Percentiles rank a stretch among this genome's conserved stretches.
These are phyloP conservation scores for Coemansia sp. DNA, from an alignment of 192 early-diverging fungal genomes.

Conservation along the genomic window DNA sequence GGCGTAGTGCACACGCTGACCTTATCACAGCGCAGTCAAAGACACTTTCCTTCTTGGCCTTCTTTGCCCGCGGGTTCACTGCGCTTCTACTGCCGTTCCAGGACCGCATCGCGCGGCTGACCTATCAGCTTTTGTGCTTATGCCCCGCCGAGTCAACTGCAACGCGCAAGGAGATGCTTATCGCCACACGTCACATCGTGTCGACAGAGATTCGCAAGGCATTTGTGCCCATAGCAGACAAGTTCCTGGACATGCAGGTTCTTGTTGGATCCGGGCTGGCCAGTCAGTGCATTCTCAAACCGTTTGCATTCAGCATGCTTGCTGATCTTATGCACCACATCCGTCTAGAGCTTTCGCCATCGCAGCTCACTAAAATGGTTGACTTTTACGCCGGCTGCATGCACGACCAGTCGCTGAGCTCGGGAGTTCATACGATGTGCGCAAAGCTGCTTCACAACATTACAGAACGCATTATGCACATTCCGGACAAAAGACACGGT, in stretches of 20 bases:
- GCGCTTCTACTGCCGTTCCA: slow-evolving; percentile 68
- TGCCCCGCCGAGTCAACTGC: slow-evolving; percentile 92
- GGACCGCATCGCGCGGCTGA: slow-evolving; percentile 82
- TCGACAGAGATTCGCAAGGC: slow-evolving; percentile 86
- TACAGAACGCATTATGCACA: slow-evolving; percentile 81
- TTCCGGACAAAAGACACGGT: slow-evolving; percentile 62
- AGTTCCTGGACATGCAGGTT: slow-evolving; percentile 90
- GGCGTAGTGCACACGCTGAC: slow-evolving; percentile 62
- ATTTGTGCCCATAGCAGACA: slow-evolving; percentile 92
- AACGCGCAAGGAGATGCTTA: slow-evolving; percentile 93
- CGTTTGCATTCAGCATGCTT: slow-evolving; percentile 91
- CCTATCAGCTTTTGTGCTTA: slow-evolving; percentile 83
- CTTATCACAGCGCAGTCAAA: slow-evolving; percentile 97
- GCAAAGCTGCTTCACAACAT: slow-evolving; percentile 89
- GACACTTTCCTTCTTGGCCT: slow-evolving; percentile 97
- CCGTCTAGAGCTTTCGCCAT: slow-evolving; percentile 75
- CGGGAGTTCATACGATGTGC: slow-evolving; percentile 96
- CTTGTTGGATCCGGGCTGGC: slow-evolving; percentile 92
- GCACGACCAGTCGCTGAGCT: slow-evolving; percentile 88
- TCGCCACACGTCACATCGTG: slow-evolving; percentile 92
- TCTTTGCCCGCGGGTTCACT: slow-evolving; percentile 84
- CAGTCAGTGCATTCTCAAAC: slow-evolving; percentile 85
- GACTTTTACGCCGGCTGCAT: slow-evolving; percentile 91
- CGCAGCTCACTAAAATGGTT: slow-evolving; percentile 81
- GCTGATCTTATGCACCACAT: slow-evolving; percentile 97